Percentiles rank a stretch among this genome's conserved stretches.
Evolutionary conservation across 257 asterid species (phyloP).

Genomic region (Agastache rugosa): DNA sequence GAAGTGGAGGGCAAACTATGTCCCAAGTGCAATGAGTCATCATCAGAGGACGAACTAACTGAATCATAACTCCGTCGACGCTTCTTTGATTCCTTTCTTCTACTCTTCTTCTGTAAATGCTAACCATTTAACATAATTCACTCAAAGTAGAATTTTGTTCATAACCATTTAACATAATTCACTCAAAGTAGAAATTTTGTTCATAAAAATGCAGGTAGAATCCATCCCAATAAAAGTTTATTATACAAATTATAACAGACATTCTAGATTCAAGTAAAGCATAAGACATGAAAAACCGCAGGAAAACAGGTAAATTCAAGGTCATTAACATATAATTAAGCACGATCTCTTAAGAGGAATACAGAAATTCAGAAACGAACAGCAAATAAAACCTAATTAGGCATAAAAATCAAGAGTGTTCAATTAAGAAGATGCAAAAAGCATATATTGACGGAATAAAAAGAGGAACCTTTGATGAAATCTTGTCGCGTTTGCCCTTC

Average conservation of each 20-base stretch:
- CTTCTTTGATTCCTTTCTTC: constrained; percentile 55
- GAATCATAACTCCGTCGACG: constrained; percentile 42
- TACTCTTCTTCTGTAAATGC: constrained; percentile 59
- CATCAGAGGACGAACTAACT: constrained; percentile 42
- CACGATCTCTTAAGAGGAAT: not conserved
- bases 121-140: constrained; percentile 33
- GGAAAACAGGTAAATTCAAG: constrained; percentile 10
- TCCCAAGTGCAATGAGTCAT: constrained; percentile 39
- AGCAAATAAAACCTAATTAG: constrained; percentile 6
- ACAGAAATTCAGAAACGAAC: not conserved
- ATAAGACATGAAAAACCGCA: not conserved
- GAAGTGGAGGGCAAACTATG: constrained; percentile 26
- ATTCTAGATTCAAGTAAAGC: constrained; percentile 11
- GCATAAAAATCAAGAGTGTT: not conserved
- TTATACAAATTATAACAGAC: not conserved
- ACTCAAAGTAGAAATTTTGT: constrained; percentile 12
- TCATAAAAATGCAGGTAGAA: not conserved
- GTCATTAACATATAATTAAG: not conserved
- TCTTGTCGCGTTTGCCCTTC: constrained; percentile 63
- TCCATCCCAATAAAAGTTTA: constrained; percentile 14
- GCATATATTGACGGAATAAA: not conserved
- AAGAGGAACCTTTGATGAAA: constrained; percentile 53
- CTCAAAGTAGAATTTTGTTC: constrained; percentile 11
- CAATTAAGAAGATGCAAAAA: not conserved
- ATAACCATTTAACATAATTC: constrained; percentile 33